These are phyloP conservation scores for Dipteronia dyeriana DNA, from an alignment of 345 rosid genomes.

Conservation along the genomic window DNA sequence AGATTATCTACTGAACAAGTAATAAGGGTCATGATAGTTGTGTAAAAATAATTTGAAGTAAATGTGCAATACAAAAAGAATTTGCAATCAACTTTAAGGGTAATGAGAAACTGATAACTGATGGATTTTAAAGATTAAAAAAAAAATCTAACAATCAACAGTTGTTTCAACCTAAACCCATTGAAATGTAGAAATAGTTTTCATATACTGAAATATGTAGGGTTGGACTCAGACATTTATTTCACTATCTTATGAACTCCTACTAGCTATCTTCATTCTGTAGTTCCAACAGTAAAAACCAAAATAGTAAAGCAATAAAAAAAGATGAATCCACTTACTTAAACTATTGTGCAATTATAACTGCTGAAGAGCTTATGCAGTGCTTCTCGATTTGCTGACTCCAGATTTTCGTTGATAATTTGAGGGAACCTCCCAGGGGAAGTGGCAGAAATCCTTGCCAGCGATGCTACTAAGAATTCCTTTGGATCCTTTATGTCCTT, in stretches of 20 bases:
- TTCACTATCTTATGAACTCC: neutral
- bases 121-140: neutral
- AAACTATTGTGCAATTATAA: constrained; percentile 62
- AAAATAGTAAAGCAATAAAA: constrained; percentile 1
- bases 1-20: neutral
- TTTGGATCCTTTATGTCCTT: constrained; percentile 75
- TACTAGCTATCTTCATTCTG: neutral
- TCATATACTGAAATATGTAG: neutral
- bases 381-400: constrained; percentile 68
- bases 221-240: neutral
- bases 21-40: neutral
- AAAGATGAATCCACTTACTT: constrained; percentile 46
- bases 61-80: neutral
- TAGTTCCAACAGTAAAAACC: neutral
- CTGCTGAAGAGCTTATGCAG: constrained; percentile 65
- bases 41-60: neutral
- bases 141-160: neutral
- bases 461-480: constrained; percentile 67
- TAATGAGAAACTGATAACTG: neutral
- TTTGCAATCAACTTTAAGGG: neutral
- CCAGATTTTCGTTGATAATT: constrained; percentile 71
- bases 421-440: constrained; percentile 80
- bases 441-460: constrained; percentile 58
- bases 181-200: neutral
- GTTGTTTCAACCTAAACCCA: neutral